Conservation (phyloP, 2,329 filamentous ascomycete genomes). For the Fonsecaea erecta region DNA sequence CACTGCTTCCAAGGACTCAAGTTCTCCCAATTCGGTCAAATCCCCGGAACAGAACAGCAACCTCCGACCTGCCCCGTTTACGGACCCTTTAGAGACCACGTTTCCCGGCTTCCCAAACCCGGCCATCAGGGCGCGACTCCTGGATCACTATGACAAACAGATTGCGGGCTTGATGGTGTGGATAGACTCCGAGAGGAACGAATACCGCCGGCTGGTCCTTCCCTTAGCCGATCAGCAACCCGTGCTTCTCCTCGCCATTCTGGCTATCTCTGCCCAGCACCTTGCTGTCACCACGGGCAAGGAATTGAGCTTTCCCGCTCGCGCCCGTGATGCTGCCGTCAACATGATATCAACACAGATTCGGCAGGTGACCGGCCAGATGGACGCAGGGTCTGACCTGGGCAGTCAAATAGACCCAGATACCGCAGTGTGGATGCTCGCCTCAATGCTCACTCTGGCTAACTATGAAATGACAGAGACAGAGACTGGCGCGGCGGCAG, state of each 20-base stretch:
- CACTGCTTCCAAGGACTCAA: constrained; percentile 18
- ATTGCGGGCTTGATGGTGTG: constrained; percentile 34
- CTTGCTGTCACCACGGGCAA: constrained; percentile 28
- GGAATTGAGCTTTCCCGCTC: constrained; percentile 27
- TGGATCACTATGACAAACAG: constrained; percentile 55
- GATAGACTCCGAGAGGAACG: constrained; percentile 33
- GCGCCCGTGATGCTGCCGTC: constrained; percentile 31
- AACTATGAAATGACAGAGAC: constrained; percentile 33
- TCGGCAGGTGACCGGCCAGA: constrained; percentile 24
- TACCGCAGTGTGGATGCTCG: constrained; percentile 34
- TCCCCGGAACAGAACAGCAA: constrained; percentile 16
- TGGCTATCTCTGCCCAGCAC: constrained; percentile 33
- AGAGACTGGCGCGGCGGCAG: constrained; percentile 24
- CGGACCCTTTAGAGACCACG: constrained; percentile 22
- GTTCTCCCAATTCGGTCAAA: constrained; percentile 18
- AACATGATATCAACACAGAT: constrained; percentile 31
- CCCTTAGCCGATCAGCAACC: constrained; percentile 28
- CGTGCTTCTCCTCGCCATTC: constrained; percentile 29
- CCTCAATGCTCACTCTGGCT: constrained; percentile 32
- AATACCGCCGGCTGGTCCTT: constrained; percentile 31
- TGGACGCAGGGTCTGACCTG: constrained; percentile 29
- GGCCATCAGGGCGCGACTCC: constrained; percentile 76
- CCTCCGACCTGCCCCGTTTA: not conserved
- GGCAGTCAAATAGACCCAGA: constrained; percentile 29
- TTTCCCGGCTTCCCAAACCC: constrained; percentile 66